Evolutionary conservation across 768 basidiomycete species (phyloP).

Genomic region (Leccinellum albellum): DNA sequence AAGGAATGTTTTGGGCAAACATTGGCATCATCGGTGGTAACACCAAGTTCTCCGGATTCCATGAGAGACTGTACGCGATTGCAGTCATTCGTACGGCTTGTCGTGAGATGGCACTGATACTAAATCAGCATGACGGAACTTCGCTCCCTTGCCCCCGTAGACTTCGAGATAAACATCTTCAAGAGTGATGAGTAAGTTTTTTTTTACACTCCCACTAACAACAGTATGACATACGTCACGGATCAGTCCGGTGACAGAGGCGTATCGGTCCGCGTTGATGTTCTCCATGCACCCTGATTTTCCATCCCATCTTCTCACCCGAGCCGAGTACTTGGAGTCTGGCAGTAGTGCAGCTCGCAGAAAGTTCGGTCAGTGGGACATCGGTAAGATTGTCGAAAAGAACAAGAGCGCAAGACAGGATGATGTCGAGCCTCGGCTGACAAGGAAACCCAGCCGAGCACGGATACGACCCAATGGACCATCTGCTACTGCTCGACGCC

Average conservation of each 20-base stretch:
- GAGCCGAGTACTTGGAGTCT: constrained; percentile 81
- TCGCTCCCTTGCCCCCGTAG: constrained; percentile 75
- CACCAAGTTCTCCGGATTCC: constrained; percentile 70
- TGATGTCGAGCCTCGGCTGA: constrained; percentile 24
- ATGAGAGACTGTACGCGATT: constrained; percentile 64
- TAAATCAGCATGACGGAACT: constrained; percentile 64
- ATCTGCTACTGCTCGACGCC: constrained; percentile 23
- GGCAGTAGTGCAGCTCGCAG: constrained; percentile 73
- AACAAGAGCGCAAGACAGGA: constrained; percentile 16
- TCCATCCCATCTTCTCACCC: constrained; percentile 54
- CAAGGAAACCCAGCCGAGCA: constrained; percentile 27
- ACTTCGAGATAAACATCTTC: constrained; percentile 71
- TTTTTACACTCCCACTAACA: constrained; percentile 6
- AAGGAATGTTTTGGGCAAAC: constrained; percentile 94
- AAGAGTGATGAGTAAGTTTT: constrained; percentile 66
- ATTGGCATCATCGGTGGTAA: constrained; percentile 88
- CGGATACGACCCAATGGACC: constrained; percentile 21
- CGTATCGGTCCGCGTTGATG: constrained; percentile 56
- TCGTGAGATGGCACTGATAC: constrained; percentile 12
- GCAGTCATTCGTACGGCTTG: constrained; percentile 11
- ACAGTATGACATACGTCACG: constrained; percentile 15
- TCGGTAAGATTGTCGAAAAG: constrained; percentile 22
- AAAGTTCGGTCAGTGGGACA: constrained; percentile 67
- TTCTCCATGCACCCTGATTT: constrained; percentile 57
- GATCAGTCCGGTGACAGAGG: constrained; percentile 61